phyloP scores from a whole-genome alignment of 2,329 filamentous ascomycete species.

The Penicillium frequentans region DNA sequence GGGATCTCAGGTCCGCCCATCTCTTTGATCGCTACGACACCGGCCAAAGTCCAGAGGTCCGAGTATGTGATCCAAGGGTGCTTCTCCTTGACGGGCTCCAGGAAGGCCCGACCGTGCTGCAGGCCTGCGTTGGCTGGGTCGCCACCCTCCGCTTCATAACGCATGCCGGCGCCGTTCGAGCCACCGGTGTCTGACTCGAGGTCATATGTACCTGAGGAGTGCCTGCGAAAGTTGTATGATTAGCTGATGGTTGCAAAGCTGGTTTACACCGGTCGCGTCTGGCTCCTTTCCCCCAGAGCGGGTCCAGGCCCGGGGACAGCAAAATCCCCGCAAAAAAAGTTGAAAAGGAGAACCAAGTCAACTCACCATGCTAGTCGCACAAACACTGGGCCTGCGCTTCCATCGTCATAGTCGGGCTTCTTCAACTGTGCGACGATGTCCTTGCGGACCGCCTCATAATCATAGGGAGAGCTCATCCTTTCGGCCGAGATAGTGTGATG shows the following conservation, averaged over 20 bases:
- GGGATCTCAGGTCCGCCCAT: conserved; percentile 60
- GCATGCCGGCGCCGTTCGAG: conserved; percentile 66
- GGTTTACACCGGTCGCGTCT: background rate
- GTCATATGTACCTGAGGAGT: conserved; percentile 65
- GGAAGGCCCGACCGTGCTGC: conserved; percentile 63
- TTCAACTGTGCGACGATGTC: conserved; percentile 56
- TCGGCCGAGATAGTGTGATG: conserved; percentile 20
- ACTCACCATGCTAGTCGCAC: conserved; percentile 63
- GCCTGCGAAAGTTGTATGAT: conserved; percentile 42
- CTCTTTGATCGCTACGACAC: conserved; percentile 58
- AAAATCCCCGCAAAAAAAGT: background rate
- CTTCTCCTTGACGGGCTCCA: conserved; percentile 60
- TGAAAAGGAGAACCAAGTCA: background rate
- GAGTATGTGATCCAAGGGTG: conserved; percentile 66
- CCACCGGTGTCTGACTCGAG: conserved; percentile 60
- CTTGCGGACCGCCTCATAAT: conserved; percentile 53
- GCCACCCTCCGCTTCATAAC: conserved; percentile 63
- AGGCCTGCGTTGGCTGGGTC: conserved; percentile 66
- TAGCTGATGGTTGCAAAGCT: background rate
- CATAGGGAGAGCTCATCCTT: conserved; percentile 37
- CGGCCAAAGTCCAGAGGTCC: conserved; percentile 65
- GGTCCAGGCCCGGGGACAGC: conserved; percentile 4
- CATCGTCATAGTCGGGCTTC: conserved; percentile 66
- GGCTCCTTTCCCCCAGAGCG: background rate
- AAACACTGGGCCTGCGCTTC: conserved; percentile 63